phyloP scores from a whole-genome alignment of 1,139 yeast genomes.

The Geotrichum macrosporum region DNA sequence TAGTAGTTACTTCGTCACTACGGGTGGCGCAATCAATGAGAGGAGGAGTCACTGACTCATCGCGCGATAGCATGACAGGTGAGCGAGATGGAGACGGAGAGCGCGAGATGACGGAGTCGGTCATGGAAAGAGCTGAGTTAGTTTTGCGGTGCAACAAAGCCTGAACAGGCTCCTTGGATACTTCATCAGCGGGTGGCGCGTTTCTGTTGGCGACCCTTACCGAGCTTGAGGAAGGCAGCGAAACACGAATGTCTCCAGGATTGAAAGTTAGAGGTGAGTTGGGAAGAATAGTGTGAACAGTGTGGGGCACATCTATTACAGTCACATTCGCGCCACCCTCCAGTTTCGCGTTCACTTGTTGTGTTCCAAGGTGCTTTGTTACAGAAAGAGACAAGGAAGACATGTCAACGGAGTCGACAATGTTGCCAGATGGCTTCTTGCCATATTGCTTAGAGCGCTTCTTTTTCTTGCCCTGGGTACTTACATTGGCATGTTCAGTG shows the following conservation, averaged over 20 bases:
- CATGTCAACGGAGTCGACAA: conserved; percentile 5
- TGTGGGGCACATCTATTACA: conserved; percentile 8
- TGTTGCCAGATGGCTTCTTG: background rate
- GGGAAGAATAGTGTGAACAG: conserved; percentile 4
- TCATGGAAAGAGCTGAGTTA: conserved; percentile 8
- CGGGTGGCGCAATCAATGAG: conserved; percentile 5
- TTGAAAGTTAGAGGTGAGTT: conserved; percentile 4
- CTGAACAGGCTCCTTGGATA: background rate
- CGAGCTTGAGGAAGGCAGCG: conserved; percentile 4
- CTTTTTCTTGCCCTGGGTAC: conserved; percentile 1
- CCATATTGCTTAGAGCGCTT: conserved; percentile 8
- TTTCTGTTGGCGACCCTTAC: background rate
- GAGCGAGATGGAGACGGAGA: conserved; percentile 19
- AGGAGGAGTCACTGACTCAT: conserved; percentile 18
- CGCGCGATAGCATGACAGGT: conserved; percentile 14
- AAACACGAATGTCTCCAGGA: conserved; percentile 11
- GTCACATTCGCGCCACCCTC: conserved; percentile 9
- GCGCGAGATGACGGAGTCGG: conserved; percentile 15
- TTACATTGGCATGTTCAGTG: too few species aligned
- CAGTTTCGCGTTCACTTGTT: conserved; percentile 7
- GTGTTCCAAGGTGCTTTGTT: conserved; percentile 8
- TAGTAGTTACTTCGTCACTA: background rate
- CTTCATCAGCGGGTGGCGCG: too few species aligned
- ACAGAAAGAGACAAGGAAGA: conserved; percentile 9
- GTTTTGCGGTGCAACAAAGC: conserved; percentile 9